Base-by-base conservation (phyloP, 2,329 filamentous ascomycete species). In the Trichoderma oligosporum region DNA sequence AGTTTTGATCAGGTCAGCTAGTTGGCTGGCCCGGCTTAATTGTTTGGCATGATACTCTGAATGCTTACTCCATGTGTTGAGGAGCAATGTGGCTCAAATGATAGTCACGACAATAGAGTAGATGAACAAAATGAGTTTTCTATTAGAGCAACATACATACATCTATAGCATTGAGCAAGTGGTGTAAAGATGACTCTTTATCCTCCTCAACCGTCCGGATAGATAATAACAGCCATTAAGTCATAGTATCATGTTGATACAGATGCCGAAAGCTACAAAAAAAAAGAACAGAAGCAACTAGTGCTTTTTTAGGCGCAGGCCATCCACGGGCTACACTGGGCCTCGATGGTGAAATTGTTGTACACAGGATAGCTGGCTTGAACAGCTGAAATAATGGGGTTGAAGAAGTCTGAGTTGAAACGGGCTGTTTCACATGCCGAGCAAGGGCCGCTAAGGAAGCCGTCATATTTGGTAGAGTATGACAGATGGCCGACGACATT, bases 271-370 rank as follows among this genome's bases (percentile, higher is more conserved):
- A 8, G 12, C 41, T 38, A 38, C 39, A 36, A 55, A 44, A 38
- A 46, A 24, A 38, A 4, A 9, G 18, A 4, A 18, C n/a, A 38
- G 20, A 38, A 38, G 14, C 29, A 4, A 1, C 4, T 6, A 7
- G 2, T 24, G 12, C 29, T 49, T 9, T n/a, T 5, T 42, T 62
- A 71, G 39, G 59, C 49, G 49, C 72, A 74, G 16, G 66, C 70
- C 63, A 73, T 72, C 72, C 72, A 74, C 14, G 72, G 72, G 25
- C 68, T 65, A 46, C 72, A 74, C 53, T 73, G 66, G 4, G 70
- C 72, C 54, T 74, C 65, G 6, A 74, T 64, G 24, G 66, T 69
- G 58, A 73, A 74, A 53, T 68, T 71, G 61, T 70, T 70, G 61
- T 70, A 75, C 11, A 64, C 61, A n/a, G 73, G 72, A 41, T 72